Base-by-base conservation (phyloP, 164 flowering plant species). In the Aristolochia contorta region DNA sequence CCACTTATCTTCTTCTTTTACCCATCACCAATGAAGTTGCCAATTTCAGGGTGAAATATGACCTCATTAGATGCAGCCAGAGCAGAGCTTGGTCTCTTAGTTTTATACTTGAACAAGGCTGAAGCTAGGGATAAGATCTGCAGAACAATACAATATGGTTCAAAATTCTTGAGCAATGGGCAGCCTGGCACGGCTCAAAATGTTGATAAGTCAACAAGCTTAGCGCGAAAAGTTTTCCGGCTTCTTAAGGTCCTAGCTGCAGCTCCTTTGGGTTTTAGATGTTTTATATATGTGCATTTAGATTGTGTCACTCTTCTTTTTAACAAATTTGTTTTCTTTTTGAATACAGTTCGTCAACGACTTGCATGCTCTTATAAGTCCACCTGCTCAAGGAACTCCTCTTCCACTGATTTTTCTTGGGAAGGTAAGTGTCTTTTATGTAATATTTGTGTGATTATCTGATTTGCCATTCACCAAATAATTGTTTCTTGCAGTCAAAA, bases 81-180 rank as follows among this genome's bases (percentile, higher is more conserved):
- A 75, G 86, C 97, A 46, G 99, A 94, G 65, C 96, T 94, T 67
- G 99, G 75, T 57, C 90, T 91, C 54, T 68, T 80, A 43, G 86
- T 94, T 56, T 58, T 91, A 68, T 94, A 88, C 69, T 71, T 93
- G 79, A 90, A 88, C 77, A 93, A 93, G 74, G 99, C 99, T 60
- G 99, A 94, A 79, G 89, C 99, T 33, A 84, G 97, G 79, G 99
- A 94, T 77, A 94, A 94, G 85, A 82, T 91, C 70, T 91, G 97
- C 83, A 78, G 97, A 75, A 91, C 97, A 47, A 94, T 94, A 68
- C 99, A 94, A 47, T 94, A 94, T 73, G 99, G 99, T 65, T 91
- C 97, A 16, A 94, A 89, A 66, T 94, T 86, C 74, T 54, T 94
- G 72, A 91, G 97, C 74, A 74, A 89, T 76, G 99, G 99, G 56